phyloP scores from a whole-genome alignment of 768 basidiomycete genomes.

The Amanita subjunquillea region DNA sequence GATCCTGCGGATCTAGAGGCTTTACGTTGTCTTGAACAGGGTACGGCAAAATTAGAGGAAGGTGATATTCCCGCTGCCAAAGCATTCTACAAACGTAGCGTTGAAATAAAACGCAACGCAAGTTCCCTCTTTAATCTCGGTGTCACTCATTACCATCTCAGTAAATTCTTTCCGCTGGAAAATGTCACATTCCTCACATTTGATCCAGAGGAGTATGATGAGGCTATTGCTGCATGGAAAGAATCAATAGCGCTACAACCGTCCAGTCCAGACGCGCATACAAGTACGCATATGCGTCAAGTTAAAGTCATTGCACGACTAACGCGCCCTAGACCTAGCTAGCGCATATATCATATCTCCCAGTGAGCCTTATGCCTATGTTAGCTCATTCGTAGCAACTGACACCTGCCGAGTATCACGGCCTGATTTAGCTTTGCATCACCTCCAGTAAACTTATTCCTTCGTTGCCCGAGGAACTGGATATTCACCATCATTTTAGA shows the following conservation, averaged over 20 bases:
- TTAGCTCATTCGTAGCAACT: slow-evolving; percentile 2
- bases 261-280: slow-evolving; percentile 78
- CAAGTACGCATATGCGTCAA: slow-evolving; percentile 42
- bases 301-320: slow-evolving; percentile 10
- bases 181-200: slow-evolving; percentile 6
- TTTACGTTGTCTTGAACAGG: slow-evolving; percentile 68
- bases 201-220: slow-evolving; percentile 71
- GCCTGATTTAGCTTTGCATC: slow-evolving; percentile 80
- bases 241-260: slow-evolving; percentile 76
- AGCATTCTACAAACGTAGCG: slow-evolving; percentile 65
- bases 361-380: slow-evolving; percentile 14
- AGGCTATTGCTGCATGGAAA: slow-evolving; percentile 80
- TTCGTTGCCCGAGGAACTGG: slow-evolving; percentile 16
- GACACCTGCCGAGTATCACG: slow-evolving; percentile 41
- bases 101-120: slow-evolving; percentile 70
- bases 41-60: slow-evolving; percentile 77
- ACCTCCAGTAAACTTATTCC: slow-evolving; percentile 49
- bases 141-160: slow-evolving; percentile 83
- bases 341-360: slow-evolving; percentile 82
- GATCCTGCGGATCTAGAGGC: slow-evolving; percentile 82
- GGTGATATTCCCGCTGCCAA: slow-evolving; percentile 78
- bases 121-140: slow-evolving; percentile 83
- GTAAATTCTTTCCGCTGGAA: slow-evolving; percentile 32
- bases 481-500: slow-evolving; percentile 33
- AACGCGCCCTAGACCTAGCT: slow-evolving; percentile 53